Evolutionary conservation across 805 yeast genomes (phyloP), one percentile per base, ranked within the genome.

Genomic region (Wickerhamomyces chaumierensis): DNA sequence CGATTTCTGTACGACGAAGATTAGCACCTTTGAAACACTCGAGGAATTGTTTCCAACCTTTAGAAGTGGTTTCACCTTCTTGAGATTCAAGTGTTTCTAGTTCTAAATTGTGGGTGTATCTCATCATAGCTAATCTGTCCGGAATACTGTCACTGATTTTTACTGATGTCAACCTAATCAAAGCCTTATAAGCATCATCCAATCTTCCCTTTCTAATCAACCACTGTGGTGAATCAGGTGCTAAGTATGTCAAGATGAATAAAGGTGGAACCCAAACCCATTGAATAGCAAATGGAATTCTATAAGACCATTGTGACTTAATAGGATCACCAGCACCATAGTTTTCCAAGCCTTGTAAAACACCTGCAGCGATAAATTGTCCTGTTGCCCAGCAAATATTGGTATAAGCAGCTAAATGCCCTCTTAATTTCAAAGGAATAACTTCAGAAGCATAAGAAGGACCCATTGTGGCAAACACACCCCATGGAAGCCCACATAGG

Each of bases 191-290:
- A 12, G 81, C 81, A 7, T 68, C 68, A 0, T 57, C 60, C 15
- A 49, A 36, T 36, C 56, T 55, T 3, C 66, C 68, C 44, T 62
- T 60, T 39, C 66, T 63, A 3, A 68, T 65, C 34, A 72, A 54
- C 72, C 74, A 74, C 68, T 73, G 68, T 21, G 81, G 81, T 8
- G 75, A 69, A 40, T 74, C 80, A 12, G 80, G 81, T 32, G 75
- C 70, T 4, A 69, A 52, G 39, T 41, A 58, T 11, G 67, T 60
- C 15, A 66, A 64, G 38, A 63, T 48, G 23, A 65, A 47, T 20
- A 75, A 51, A 31, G 75, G 74, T 11, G 65, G 50, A 12, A 76
- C 71, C 78, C 78, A 75, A 5, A 64, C 53, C 81, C 81, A 75
- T 56, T 75, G 82, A 11, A 75, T 41, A 3, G 74, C 79, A 51